Conservation (phyloP, 164 flowering plant genomes). For the Sedum album region DNA sequence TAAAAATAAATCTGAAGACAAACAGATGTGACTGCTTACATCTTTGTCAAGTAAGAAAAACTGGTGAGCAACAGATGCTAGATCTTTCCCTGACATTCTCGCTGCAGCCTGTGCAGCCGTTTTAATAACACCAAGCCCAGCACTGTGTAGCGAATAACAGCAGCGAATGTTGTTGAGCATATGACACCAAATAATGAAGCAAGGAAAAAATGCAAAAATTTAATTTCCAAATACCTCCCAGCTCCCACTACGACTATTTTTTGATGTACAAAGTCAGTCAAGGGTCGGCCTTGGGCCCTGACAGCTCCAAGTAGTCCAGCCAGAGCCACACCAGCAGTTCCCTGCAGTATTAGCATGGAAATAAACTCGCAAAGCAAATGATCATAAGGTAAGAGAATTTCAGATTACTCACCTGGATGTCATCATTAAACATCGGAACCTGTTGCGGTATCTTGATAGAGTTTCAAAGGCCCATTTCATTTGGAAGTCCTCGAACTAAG, state of each 20-base stretch:
- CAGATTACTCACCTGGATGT: slow-evolving; percentile 60
- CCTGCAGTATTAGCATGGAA: slow-evolving; percentile 34
- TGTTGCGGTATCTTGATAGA: slow-evolving; percentile 71
- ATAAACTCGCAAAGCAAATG: neutral
- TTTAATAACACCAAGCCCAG: slow-evolving; percentile 94
- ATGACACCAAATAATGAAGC: neutral
- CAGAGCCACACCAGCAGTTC: slow-evolving; percentile 99
- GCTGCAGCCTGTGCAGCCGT: slow-evolving; percentile 73
- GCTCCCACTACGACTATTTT: slow-evolving; percentile 99
- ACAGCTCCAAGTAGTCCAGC: slow-evolving; percentile 95
- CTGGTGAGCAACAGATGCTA: slow-evolving; percentile 22
- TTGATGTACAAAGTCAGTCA: slow-evolving; percentile 80
- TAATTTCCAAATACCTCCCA: slow-evolving; percentile 59
- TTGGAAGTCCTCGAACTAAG: slow-evolving; percentile 98
- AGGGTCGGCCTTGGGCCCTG: slow-evolving; percentile 88
- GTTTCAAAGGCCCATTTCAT: slow-evolving; percentile 99
- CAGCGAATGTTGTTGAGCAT: neutral
- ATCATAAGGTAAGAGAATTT: neutral
- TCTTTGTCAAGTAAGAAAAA: slow-evolving; percentile 87
- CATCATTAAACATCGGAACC: slow-evolving; percentile 98
- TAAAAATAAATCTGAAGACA: neutral
- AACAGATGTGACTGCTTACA: slow-evolving; percentile 29
- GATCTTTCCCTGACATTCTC: slow-evolving; percentile 54
- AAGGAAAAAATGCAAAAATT: too few species aligned
- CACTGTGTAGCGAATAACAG: slow-evolving; percentile 44